Base-by-base conservation (phyloP, 208 protist species). In the Crithidia fasciculata region DNA sequence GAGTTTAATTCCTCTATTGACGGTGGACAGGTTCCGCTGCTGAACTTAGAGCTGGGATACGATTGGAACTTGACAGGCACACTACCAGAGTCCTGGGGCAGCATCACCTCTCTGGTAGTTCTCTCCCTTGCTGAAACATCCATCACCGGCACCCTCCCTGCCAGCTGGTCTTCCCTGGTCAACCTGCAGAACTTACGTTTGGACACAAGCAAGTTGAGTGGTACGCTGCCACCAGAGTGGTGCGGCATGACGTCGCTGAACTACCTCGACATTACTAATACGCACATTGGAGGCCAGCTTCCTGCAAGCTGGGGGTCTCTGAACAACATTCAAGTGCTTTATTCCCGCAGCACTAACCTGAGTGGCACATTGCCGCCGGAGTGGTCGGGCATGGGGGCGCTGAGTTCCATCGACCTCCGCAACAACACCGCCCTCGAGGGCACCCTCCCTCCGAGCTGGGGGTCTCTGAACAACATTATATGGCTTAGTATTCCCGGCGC, bases 341-440 rank as follows among this genome's bases (percentile, higher is more conserved):
- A 0, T 28, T 28, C 1, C 28, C 28, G 28, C 28, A 28, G 28
- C 0, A 28, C 28, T 28, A 28, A 28, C 28, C 28, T 28, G 28
- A 28, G 28, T 28, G 66, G 66, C 4, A 70, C 65, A 36, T 52
- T 70, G 65, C 65, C 65, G 40, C 60, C 40, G 13, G 41, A 61
- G 61, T 75, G 59, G 59, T 64, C 59, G 10, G n/a, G 16, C 59
- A 64, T 64, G n/a, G n/a, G n/a, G n/a, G 8, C 6, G 16, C 10
- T 63, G n/a, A n/a, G n/a, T n/a, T n/a, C n/a, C 10, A 8, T 13
- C 5, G 58, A 28, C 5, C 50, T 63, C 43, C 19, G 41, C 58
- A 41, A 8, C 9, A 37, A 37, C 41, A 63, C 58, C 16, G 16
- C 2, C 41, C 13, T 63, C 4, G 8, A 8, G 12, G 58, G 58